Percentiles rank a stretch among this genome's conserved stretches.
Conservation (phyloP, 306 rosid genomes). For the Glycyrrhiza uralensis region DNA sequence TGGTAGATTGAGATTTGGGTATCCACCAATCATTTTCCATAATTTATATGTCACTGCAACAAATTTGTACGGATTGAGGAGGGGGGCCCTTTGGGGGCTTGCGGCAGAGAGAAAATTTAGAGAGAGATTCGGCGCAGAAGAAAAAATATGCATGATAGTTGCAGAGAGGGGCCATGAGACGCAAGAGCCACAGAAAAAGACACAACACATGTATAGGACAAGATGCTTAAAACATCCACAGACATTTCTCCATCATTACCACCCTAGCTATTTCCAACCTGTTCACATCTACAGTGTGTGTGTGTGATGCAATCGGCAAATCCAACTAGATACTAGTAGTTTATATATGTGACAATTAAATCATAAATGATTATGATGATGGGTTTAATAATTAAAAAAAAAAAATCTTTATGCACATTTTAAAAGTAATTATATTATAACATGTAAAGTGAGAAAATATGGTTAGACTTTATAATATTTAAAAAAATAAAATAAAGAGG, state of each 20-base stretch:
- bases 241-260: conserved; percentile 53
- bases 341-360: too few species aligned
- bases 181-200: conserved; percentile 34
- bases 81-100: conserved; percentile 6
- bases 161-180: conserved; percentile 35
- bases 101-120: conserved; percentile 47
- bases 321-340: background rate
- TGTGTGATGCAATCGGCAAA: conserved; percentile 6
- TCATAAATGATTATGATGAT: too few species aligned
- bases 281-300: background rate
- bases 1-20: too few species aligned
- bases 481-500: too few species aligned
- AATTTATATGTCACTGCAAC: conserved; percentile 29
- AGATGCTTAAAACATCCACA: conserved; percentile 47
- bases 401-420: too few species aligned
- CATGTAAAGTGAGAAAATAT: too few species aligned
- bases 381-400: too few species aligned
- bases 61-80: conserved; percentile 24
- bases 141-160: conserved; percentile 33
- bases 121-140: conserved; percentile 51
- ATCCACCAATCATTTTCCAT: too few species aligned
- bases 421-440: too few species aligned
- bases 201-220: conserved; percentile 45
- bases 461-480: too few species aligned
- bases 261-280: conserved; percentile 24